Evolutionary conservation across 441 rosid species (phyloP), one percentile per base, ranked within the genome.

Genomic region (Pelargonium fulgidum): DNA sequence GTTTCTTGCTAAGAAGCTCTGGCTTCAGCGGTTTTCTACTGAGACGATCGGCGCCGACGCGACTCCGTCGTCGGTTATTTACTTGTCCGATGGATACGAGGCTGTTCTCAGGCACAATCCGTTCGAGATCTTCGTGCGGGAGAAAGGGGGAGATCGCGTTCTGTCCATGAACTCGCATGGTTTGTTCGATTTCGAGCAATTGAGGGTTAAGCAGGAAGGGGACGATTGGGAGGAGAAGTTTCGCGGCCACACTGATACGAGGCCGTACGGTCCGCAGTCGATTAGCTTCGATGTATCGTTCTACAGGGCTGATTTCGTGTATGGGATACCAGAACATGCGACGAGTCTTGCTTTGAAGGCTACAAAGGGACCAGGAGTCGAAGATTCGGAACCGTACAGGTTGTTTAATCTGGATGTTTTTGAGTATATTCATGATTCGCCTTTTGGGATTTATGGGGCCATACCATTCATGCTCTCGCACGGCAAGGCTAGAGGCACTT

Each of bases 171-270:
- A 95, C 69, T 87, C 99, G 4, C 85, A 92, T 66, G 89, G 93
- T 2, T 66, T 95, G 73, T 87, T 95, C 65, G 96, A 95, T 78
- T 95, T 92, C 74, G 99, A 95, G 87, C 96, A 89, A 63, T 66
- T 92, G 79, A 76, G 87, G 71, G 75, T 52, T 76, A 92, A 90
- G 80, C 72, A 68, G 2, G 97, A 92, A 19, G 96, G 76, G 48
- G 91, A 88, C 10, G 89, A 86, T 65, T 95, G 98, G 98, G 98
- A 89, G 78, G 99, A 95, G 86, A 87, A 78, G 66, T 95, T 92
- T 72, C 83, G 82, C 65, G 68, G 85, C 6, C 95, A 95, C 66
- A 90, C 96, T 0, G 99, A 95, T 71, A 79, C 66, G 3, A 92
- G 98, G 73, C 98, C 98, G 0, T 81, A 75, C 69, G 98, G 99